phyloP scores from a whole-genome alignment of 306 rosid species.

The Vigna mungo region DNA sequence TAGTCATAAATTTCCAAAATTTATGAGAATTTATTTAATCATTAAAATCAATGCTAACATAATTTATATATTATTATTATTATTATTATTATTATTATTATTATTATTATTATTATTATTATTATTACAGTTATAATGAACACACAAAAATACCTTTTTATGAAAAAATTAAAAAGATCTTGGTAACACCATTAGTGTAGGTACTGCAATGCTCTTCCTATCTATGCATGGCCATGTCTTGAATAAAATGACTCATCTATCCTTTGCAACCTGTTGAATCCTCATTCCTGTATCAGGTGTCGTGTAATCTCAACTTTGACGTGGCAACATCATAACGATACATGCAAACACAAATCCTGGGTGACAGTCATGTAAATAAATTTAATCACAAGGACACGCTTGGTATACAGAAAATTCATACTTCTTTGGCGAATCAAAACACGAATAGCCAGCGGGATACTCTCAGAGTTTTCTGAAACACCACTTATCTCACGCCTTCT shows the following conservation, averaged over 20 bases:
- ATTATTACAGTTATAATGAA: too few relatives aligned
- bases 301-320: not conserved
- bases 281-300: not conserved
- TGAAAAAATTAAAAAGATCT: too few relatives aligned
- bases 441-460: not conserved
- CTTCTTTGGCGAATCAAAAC: not conserved
- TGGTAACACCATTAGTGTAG: too few relatives aligned
- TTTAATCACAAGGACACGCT: not conserved
- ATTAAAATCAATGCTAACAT: too few relatives aligned
- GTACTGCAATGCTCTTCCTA: too few relatives aligned
- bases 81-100: too few relatives aligned
- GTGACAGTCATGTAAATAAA: slow-evolving; percentile 29
- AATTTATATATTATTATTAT: too few relatives aligned
- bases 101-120: too few relatives aligned
- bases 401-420: not conserved
- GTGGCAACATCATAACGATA: not conserved
- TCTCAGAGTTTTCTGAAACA: not conserved
- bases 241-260: not conserved
- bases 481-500: not conserved
- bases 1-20: too few relatives aligned
- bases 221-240: not conserved
- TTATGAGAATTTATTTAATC: too few relatives aligned
- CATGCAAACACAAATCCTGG: not conserved
- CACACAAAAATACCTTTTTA: too few relatives aligned
- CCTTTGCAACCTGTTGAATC: not conserved